These are phyloP conservation scores for Hanseniaspora gamundiae DNA, from an alignment of 1,139 yeast species.

Conservation along the genomic window DNA sequence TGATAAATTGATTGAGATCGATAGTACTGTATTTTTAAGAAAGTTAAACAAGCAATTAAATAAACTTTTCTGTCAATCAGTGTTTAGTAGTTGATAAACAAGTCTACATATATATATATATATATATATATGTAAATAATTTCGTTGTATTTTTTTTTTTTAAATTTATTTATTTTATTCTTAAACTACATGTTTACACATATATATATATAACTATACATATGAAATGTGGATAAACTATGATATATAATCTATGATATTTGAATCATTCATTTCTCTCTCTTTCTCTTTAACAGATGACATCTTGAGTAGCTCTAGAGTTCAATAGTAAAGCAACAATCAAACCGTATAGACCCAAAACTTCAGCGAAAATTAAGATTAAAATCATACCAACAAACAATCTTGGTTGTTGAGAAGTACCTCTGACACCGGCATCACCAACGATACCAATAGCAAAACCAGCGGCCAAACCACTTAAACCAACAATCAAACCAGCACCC, in stretches of 20 bases:
- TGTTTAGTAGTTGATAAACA: not conserved
- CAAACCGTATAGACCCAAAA: conserved; percentile 91
- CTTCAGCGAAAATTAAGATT: conserved; percentile 97
- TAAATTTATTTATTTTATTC: too few species aligned
- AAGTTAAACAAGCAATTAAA: not conserved
- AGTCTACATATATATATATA: not conserved
- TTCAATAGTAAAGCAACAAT: conserved; percentile 94
- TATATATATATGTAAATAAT: not conserved
- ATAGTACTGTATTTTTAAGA: not conserved
- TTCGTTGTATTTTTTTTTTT: not conserved
- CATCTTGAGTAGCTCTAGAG: conserved; percentile 94
- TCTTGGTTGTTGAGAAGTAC: conserved; percentile 92
- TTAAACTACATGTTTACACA: too few species aligned
- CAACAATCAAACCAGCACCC: conserved; percentile 97
- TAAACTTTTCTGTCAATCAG: not conserved
- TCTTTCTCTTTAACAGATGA: conserved; percentile 60
- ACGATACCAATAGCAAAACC: conserved; percentile 98
- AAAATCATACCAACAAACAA: conserved; percentile 94
- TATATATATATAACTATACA: too few species aligned
- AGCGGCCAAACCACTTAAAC: conserved; percentile 93
- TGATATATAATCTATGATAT: too few species aligned
- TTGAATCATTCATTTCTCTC: too few species aligned
- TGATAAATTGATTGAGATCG: too few species aligned
- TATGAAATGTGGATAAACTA: too few species aligned
- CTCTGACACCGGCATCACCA: conserved; percentile 98